Conservation (phyloP, 2,329 filamentous ascomycete genomes). For the Trichoderma breve region DNA sequence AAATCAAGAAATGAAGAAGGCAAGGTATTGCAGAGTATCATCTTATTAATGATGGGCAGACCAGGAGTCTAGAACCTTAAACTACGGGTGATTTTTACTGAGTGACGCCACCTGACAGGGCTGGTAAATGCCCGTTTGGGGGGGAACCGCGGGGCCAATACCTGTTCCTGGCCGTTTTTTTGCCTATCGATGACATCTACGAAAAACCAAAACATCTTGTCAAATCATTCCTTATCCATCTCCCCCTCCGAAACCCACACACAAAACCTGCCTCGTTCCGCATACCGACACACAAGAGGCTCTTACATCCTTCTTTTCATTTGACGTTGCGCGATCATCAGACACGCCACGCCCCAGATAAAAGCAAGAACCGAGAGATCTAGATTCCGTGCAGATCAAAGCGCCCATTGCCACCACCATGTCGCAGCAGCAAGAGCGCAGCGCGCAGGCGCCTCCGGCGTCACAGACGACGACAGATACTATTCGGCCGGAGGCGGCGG, state of each 20-base stretch:
- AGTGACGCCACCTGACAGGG: constrained; percentile 17
- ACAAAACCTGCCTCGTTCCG: background rate
- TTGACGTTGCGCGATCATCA: background rate
- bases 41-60: background rate
- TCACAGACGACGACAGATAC: constrained; percentile 36
- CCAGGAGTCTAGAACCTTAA: background rate
- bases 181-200: constrained; percentile 6
- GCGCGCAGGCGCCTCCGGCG: constrained; percentile 30
- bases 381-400: background rate
- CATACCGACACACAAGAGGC: background rate
- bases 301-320: background rate
- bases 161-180: constrained; percentile 13
- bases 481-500: constrained; percentile 29
- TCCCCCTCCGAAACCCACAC: background rate
- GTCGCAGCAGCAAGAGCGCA: constrained; percentile 33
- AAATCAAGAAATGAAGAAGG: background rate
- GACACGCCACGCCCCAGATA: background rate
- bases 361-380: background rate
- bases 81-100: background rate
- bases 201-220: background rate
- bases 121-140: background rate
- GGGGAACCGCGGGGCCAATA: constrained; percentile 1
- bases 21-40: background rate
- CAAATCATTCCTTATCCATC: background rate
- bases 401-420: constrained; percentile 23